Percentiles rank a stretch among this genome's conserved stretches.
Conservation (phyloP, 441 rosid species). For the Pelargonium fulgidum region DNA sequence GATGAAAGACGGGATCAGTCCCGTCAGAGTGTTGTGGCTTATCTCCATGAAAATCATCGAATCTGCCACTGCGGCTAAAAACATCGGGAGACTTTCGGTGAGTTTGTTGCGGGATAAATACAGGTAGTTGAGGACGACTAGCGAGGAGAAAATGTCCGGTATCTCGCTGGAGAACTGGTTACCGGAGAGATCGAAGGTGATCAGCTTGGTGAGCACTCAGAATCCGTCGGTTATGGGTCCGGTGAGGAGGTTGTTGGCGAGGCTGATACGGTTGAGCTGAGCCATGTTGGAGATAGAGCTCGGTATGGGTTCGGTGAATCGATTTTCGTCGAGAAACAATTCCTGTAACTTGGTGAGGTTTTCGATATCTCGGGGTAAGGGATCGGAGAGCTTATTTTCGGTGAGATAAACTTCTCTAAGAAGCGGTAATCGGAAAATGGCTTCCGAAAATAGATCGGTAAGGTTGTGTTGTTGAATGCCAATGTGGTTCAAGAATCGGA, state of each 20-base stretch:
- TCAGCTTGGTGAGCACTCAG: not conserved
- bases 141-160: not conserved
- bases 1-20: not conserved
- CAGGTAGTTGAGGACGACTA: not conserved
- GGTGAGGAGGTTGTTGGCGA: not conserved
- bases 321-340: not conserved
- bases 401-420: not conserved
- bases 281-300: not conserved
- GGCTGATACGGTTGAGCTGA: not conserved
- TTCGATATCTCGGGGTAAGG: not conserved
- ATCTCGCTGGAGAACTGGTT: not conserved
- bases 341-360: not conserved
- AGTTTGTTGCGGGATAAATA: not conserved
- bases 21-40: not conserved
- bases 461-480: not conserved
- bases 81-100: not conserved
- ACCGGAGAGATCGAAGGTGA: not conserved
- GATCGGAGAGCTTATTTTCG: not conserved
- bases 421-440: not conserved
- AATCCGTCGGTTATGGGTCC: not conserved
- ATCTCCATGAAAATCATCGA: no score
- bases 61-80: not conserved
- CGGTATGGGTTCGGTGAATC: not conserved
- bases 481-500: not conserved
- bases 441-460: not conserved